A percentile compares a stretch with the other conserved stretches of the same genome.
Evolutionary conservation across 495 filamentous ascomycete species (phyloP).

Genomic region (Hypoxylon fuscum): DNA sequence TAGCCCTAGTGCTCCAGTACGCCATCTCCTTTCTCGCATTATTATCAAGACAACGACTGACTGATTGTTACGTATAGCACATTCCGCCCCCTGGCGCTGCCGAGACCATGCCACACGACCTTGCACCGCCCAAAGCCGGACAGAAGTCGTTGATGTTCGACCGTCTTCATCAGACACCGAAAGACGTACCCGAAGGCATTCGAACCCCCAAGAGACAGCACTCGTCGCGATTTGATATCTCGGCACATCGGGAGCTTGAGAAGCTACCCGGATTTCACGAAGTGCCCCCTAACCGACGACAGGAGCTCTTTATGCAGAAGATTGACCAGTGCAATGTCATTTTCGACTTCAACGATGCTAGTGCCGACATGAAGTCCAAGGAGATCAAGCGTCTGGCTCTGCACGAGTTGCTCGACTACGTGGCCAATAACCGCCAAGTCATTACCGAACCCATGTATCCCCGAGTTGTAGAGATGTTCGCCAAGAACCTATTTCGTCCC

Average conservation of each 20-base stretch:
- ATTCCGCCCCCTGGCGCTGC: conserved; percentile 90
- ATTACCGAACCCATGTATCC: conserved; percentile 99
- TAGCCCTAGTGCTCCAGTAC: conserved; percentile 92
- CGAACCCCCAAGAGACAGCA: conserved; percentile 95
- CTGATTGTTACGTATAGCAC: conserved; percentile 68
- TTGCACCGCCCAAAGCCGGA: conserved; percentile 88
- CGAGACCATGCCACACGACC: conserved; percentile 98
- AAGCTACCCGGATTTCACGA: conserved; percentile 99
- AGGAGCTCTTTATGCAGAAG: conserved; percentile 99
- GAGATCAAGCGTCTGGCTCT: conserved; percentile 98
- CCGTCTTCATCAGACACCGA: conserved; percentile 89
- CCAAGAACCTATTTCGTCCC: conserved; percentile 96
- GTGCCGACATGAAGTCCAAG: conserved; percentile 99
- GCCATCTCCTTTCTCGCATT: conserved; percentile 45
- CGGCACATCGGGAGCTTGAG: conserved; percentile 93
- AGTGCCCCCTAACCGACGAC: conserved; percentile 90
- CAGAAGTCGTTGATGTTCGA: conserved; percentile 91
- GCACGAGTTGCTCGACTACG: conserved; percentile 96
- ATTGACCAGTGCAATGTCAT: conserved; percentile 99
- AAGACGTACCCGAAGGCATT: conserved; percentile 94
- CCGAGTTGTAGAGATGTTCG: conserved; percentile 98
- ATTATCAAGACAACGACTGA: conserved; percentile 13
- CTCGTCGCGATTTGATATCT: conserved; percentile 97
- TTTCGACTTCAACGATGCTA: conserved; percentile 99
- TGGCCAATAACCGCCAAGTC: conserved; percentile 97